Evolutionary conservation across 2,329 filamentous ascomycete species (phyloP), one percentile per base, ranked within the genome.

Genomic region (Claviceps sp.): DNA sequence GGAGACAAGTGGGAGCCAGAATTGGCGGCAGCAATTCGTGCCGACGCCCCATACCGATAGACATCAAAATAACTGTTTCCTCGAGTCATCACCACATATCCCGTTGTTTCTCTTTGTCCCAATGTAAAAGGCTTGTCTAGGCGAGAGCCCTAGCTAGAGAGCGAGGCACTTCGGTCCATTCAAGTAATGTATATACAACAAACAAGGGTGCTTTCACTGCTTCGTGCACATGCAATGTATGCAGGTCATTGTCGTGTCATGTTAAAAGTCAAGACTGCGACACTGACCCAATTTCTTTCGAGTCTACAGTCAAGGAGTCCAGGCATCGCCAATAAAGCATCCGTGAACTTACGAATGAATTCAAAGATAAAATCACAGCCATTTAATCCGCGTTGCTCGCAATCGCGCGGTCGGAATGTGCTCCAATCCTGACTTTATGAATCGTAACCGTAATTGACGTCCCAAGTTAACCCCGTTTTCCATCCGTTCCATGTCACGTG

Each of bases 1-100:
- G 88, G 89, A 63, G 89, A 94, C 74, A 91, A 90, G 73, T 98
- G 93, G 93, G 93, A 98, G 75, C 90, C 93, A 7, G 93, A 98
- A 73, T 77, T 98, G 64, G 91, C 91, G 1, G 91, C 93, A 54
- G 84, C 81, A 60, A 93, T 93, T 66, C 84, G 89, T 65, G 93
- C 93, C 56, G 93, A 98, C 76, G 83, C 90, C 52, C 91, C 91
- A 50, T 97, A 90, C 75, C 80, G 87, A 78, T 91, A 83, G 17
- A 16, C 3, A 1, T 1, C n/a, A 26, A 24, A 44, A 14, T 24
- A 13, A 24, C 8, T 4, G 4, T 16, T 14, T 24, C 7, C 13
- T 4, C 22, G 24, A 7, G 37, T 44, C 43, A 37, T 37, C 42
- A 22, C 19, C 44, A 51, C 44, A 47, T 30, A 37, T 10, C 30